phyloP scores from a whole-genome alignment of 1,284 basidiomycete genomes.

The Microbotryum silenes-acaulis region DNA sequence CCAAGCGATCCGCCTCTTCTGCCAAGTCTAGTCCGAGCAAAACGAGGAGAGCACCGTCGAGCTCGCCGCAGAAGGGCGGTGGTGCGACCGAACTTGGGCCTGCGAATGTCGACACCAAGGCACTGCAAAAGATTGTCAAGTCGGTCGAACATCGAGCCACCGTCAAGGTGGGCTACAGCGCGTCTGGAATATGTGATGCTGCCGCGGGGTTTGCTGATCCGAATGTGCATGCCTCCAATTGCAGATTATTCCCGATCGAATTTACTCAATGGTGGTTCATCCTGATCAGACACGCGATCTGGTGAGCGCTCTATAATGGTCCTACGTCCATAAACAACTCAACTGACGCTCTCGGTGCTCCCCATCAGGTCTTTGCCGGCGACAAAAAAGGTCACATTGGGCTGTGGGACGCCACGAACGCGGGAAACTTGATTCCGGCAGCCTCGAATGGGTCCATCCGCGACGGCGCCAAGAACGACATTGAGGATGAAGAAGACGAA shows the following conservation, averaged over 20 bases:
- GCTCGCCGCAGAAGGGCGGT: not conserved
- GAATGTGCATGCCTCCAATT: not conserved
- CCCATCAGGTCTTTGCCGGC: conserved; percentile 40
- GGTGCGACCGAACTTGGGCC: not conserved
- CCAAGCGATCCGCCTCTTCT: not conserved
- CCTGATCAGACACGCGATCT: conserved; percentile 43
- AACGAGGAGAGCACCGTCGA: not conserved
- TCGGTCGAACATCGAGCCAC: conserved; percentile 1
- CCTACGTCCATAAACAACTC: not conserved
- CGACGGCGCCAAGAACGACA: conserved; percentile 37
- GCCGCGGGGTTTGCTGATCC: not conserved
- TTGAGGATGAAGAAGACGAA: conserved; percentile 32
- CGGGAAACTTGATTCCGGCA: conserved; percentile 5
- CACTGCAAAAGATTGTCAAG: not conserved
- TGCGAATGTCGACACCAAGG: not conserved
- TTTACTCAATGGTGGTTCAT: conserved; percentile 45
- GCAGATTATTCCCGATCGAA: conserved; percentile 43
- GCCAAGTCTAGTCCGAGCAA: not conserved
- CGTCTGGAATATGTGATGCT: not conserved
- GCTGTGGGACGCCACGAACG: conserved; percentile 39
- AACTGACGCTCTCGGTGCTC: not conserved
- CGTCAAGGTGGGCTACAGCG: not conserved
- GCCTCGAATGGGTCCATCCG: conserved; percentile 32
- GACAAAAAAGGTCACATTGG: conserved; percentile 45
- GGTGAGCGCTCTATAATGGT: not conserved